These are phyloP conservation scores for Macaranga tanarius DNA, from an alignment of 441 rosid genomes.

Conservation along the genomic window DNA sequence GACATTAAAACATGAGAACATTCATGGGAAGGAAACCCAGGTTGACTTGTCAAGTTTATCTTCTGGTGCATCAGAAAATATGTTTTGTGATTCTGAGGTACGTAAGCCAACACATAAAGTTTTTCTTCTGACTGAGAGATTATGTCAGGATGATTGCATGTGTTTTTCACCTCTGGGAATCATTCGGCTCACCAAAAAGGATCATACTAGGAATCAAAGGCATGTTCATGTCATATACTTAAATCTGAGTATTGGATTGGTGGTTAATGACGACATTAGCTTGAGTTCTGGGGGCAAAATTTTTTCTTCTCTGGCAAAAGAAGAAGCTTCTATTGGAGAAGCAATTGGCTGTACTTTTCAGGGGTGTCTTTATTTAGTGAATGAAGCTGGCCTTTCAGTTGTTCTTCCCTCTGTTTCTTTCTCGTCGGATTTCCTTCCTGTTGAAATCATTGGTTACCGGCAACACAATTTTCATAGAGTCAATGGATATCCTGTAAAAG, in stretches of 20 bases:
- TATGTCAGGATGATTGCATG: conserved; percentile 56
- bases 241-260: conserved; percentile 46
- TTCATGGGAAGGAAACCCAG: conserved; percentile 33
- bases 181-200: conserved; percentile 67
- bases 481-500: conserved; percentile 29
- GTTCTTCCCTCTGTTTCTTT: conserved; percentile 81
- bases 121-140: conserved; percentile 63
- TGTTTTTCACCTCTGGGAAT: conserved; percentile 85
- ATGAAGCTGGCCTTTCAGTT: conserved; percentile 75
- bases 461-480: conserved; percentile 39
- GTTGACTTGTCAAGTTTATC: conserved; percentile 50
- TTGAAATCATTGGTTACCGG: conserved; percentile 58
- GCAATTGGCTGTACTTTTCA: conserved; percentile 87
- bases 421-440: conserved; percentile 51
- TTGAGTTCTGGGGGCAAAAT: conserved; percentile 40
- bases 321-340: conserved; percentile 54
- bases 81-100: conserved; percentile 35
- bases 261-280: conserved; percentile 56
- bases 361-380: conserved; percentile 84
- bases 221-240: conserved; percentile 53
- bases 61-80: conserved; percentile 48
- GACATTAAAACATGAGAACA: conserved; percentile 32
- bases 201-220: conserved; percentile 29
- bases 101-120: conserved; percentile 47
- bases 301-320: conserved; percentile 34